Base-by-base conservation (phyloP, 2,329 filamentous ascomycete genomes). In the Xylaria sp. region DNA sequence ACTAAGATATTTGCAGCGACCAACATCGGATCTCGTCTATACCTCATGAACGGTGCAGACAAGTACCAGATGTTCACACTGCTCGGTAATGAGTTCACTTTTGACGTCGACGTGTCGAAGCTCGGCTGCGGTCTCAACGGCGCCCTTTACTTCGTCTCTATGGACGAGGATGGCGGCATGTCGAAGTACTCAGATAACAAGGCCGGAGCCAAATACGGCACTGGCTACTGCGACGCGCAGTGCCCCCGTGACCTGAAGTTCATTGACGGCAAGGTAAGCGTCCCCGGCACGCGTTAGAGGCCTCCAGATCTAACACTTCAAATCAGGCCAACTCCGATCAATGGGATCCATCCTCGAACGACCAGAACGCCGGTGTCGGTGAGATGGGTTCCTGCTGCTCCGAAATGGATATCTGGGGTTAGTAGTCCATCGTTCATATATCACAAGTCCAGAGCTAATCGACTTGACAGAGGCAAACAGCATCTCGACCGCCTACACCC, bases 71-170 rank as follows among this genome's bases (percentile, higher is more conserved):
- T 85, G 72, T 86, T 90, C 79, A 82, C 86, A 65, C 80, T 89
- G 61, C 81, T 85, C 61, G 86, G 86, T 78, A 81, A 86, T 74
- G 88, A 90, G 75, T 86, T 90, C 77, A 87, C 86, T 34, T 89
- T 90, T 68, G 87, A 89, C 61, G 87, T 90, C 19, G 88, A 90
- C 74, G 83, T 89, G 56, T 89, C 87, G 55, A 84, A 85, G 70
- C 81, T 90, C n/a, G 72, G 72, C 55, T 90, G 89, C 73, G 89
- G 89, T 65, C 78, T 90, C 67, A 90, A 91, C 78, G 88, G 88
- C 65, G 88, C 88, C 48, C 77, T 90, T 45, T 90, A 90, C 77
- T 82, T 85, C 60, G 80, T 83, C 56, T 78, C 82, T 76, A 88
- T 89, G 86, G 83, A 86, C 57, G 80, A 81, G 34, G 85, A 87